A percentile compares a stretch with the other conserved stretches of the same genome.
These are phyloP conservation scores for Pseudogymnoascus verrucosus DNA, from an alignment of 2,329 filamentous ascomycete species.

Conservation along the genomic window DNA sequence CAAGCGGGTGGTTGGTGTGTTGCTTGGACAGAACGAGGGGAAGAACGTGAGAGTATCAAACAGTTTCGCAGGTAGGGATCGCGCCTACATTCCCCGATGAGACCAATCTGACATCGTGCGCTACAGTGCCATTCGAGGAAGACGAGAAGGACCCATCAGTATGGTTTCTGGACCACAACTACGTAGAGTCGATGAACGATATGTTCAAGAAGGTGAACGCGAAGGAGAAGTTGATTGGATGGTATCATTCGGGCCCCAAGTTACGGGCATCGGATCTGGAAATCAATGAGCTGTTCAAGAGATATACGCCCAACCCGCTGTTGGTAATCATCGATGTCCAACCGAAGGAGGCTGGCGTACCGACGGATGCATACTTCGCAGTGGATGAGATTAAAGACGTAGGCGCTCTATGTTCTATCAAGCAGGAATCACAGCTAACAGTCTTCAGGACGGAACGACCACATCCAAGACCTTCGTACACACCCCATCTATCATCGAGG, in stretches of 20 bases:
- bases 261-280: constrained; percentile 92
- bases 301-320: constrained; percentile 93
- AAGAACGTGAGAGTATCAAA: constrained; percentile 96
- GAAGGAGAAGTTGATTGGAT: constrained; percentile 95
- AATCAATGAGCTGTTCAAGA: constrained; percentile 99
- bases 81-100: neutral
- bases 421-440: constrained; percentile 12
- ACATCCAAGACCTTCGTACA: constrained; percentile 97
- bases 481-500: constrained; percentile 96
- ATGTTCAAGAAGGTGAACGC: constrained; percentile 99
- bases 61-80: constrained; percentile 80
- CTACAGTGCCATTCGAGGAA: constrained; percentile 89
- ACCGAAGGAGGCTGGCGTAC: constrained; percentile 94
- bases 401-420: constrained; percentile 30
- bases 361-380: constrained; percentile 97
- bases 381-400: constrained; percentile 99
- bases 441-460: constrained; percentile 78
- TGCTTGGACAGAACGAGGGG: constrained; percentile 92
- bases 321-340: constrained; percentile 98
- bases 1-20: constrained; percentile 85
- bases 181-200: constrained; percentile 98
- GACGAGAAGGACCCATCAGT: constrained; percentile 97
- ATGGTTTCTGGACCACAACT: constrained; percentile 99
- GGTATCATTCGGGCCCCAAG: constrained; percentile 98
- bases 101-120: constrained; percentile 19